Conservation (phyloP, 176 grass and related monocot species). For the Secale cereale region DNA sequence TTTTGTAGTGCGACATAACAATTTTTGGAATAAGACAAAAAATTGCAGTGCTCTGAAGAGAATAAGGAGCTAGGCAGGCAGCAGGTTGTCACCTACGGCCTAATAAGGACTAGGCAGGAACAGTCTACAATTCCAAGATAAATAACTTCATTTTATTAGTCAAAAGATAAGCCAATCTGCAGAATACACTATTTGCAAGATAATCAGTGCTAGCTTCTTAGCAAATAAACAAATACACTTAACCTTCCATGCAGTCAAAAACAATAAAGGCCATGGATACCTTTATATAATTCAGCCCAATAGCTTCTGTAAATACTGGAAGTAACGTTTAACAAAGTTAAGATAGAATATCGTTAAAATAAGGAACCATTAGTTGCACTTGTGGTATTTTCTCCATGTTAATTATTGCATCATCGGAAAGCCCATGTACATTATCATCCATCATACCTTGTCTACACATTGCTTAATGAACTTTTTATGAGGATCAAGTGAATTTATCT, state of each 20-base stretch:
- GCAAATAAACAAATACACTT: constrained; percentile 6
- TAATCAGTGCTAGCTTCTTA: constrained; percentile 4
- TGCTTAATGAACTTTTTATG: constrained; percentile 84
- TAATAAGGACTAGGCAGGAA: neutral
- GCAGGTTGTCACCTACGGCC: neutral
- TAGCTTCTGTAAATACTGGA: neutral
- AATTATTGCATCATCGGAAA: neutral
- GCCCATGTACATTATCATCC: neutral
- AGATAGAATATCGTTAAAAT: neutral
- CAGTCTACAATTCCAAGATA: neutral
- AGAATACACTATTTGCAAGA: neutral
- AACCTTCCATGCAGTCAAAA: neutral
- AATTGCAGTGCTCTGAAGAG: neutral
- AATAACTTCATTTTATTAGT: neutral
- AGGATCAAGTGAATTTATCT: constrained; percentile 69
- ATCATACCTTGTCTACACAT: constrained; percentile 77
- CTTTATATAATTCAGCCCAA: neutral
- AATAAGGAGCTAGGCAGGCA: neutral
- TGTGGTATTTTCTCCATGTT: neutral
- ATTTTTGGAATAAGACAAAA: constrained; percentile 1
- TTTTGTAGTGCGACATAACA: neutral
- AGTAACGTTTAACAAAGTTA: neutral
- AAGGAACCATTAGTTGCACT: neutral
- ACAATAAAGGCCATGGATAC: neutral
- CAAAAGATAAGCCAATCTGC: neutral